These are phyloP conservation scores for Hirsutella minnesotensis DNA, from an alignment of 2,329 filamentous ascomycete genomes.

Conservation along the genomic window DNA sequence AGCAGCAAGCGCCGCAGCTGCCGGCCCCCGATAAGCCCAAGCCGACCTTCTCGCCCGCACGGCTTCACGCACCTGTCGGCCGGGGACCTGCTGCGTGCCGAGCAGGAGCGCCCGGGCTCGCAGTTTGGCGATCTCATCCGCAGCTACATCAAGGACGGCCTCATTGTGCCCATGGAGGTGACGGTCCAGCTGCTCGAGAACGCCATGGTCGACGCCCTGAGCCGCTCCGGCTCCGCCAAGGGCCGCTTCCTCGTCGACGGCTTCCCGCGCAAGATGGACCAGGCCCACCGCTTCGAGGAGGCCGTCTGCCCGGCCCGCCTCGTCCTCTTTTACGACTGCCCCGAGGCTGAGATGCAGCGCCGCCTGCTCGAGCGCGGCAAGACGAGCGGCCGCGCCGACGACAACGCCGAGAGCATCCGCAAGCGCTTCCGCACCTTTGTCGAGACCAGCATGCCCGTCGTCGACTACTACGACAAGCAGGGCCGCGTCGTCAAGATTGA, in stretches of 20 bases:
- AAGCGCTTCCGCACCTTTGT: constrained; percentile 93
- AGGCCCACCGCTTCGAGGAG: constrained; percentile 88
- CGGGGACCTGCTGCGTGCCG: constrained; percentile 84
- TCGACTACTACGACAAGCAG: constrained; percentile 69
- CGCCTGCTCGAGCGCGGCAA: constrained; percentile 80
- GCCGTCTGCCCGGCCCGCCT: constrained; percentile 72
- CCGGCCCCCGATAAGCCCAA: constrained; percentile 38
- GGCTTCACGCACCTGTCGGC: constrained; percentile 89
- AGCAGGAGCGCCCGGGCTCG: constrained; percentile 76
- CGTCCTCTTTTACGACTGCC: constrained; percentile 90
- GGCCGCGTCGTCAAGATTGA: constrained; percentile 71
- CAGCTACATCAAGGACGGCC: constrained; percentile 84
- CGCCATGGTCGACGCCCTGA: constrained; percentile 66
- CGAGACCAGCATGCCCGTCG: constrained; percentile 95
- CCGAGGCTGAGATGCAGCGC: constrained; percentile 77
- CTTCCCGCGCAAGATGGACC: constrained; percentile 95
- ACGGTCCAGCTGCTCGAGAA: constrained; percentile 90
- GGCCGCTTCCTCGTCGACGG: constrained; percentile 68
- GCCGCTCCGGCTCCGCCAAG: constrained; percentile 33
- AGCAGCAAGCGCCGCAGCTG: constrained; percentile 22
- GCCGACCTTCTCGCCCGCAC: constrained; percentile 68
- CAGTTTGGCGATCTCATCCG: constrained; percentile 90
- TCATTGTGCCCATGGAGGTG: constrained; percentile 98
- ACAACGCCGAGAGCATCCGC: constrained; percentile 90
- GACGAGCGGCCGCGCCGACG: constrained; percentile 82